Base-by-base conservation (phyloP, 1,139 yeast species). In the Geotrichum candidum region DNA sequence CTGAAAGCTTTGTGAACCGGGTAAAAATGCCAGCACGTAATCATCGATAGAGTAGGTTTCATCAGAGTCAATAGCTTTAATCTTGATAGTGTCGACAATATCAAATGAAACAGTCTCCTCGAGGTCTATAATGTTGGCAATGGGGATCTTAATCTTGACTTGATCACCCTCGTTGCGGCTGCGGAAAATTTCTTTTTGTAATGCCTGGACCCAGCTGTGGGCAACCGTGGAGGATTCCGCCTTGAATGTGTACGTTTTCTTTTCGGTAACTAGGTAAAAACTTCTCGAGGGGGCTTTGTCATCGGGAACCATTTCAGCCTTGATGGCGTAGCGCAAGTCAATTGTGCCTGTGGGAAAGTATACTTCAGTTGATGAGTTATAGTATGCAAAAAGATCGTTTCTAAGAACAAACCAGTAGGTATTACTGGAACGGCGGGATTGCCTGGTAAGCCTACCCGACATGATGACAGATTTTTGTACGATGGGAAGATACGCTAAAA, bases 291-390 rank as follows among this genome's bases (percentile, higher is more conserved):
- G 53, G 5, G 23, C 4, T 58, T 62, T 78, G 76, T 53, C 68
- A 18, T 68, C 69, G 1, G 67, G 61, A 5, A 77, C 66, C 1
- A 85, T 73, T 62, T 85, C 91, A 0, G 88, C 91, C 57, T 80
- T 76, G 6, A 82, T 70, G 13, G 92, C 90, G 18, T 82, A 79
- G 59, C 86, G 79, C 63, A 90, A 77, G 70, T 90, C 96, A 54
- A 94, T 84, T 0, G 90, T 86, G 46, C 88, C 77, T 6, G 80
- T 78, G 0, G 98, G 98, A 75, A 91, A 91, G 73, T 91, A 91
- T 27, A 88, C 76, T 61, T 90, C 96, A 0, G 90, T 85, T 0
- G 96, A 82, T 5, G 84, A 84, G 10, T 83, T 76, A 72, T 88
- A 91, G 57, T 90, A 80, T 2, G 90, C 80, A 27, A 92, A 78